Evolutionary conservation across 1,284 basidiomycete species (phyloP).

Genomic region (Kwoniella shivajii): DNA sequence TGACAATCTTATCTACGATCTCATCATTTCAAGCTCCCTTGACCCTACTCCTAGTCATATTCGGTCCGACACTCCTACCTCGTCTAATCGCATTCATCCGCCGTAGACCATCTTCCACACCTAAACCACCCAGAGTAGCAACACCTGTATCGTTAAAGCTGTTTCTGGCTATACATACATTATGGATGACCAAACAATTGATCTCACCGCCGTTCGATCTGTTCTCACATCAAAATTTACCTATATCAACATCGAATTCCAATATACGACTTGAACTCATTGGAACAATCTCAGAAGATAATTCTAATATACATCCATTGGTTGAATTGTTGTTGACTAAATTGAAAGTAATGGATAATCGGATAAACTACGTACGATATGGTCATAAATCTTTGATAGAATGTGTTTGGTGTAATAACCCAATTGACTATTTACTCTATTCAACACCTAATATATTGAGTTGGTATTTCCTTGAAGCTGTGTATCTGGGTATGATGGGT

Average conservation of each 20-base stretch:
- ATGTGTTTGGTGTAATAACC: slow-evolving; percentile 41
- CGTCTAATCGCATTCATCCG: slow-evolving; percentile 16
- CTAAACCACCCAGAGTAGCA: neutral
- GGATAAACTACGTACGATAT: slow-evolving; percentile 37
- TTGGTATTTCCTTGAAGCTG: slow-evolving; percentile 28
- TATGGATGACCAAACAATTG: slow-evolving; percentile 19
- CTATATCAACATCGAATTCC: slow-evolving; percentile 25
- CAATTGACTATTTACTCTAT: slow-evolving; percentile 33
- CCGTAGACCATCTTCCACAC: neutral
- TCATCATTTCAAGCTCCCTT: slow-evolving; percentile 21
- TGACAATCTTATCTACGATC: slow-evolving; percentile 21
- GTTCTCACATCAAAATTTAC: slow-evolving; percentile 28
- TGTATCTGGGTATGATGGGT: slow-evolving; percentile 33
- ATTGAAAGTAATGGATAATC: slow-evolving; percentile 30
- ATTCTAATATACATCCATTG: slow-evolving; percentile 10
- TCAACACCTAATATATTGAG: slow-evolving; percentile 26
- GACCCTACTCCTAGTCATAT: slow-evolving; percentile 22
- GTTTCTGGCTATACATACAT: slow-evolving; percentile 19
- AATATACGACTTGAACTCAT: slow-evolving; percentile 22
- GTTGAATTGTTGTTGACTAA: slow-evolving; percentile 31
- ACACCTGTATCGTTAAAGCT: slow-evolving; percentile 11
- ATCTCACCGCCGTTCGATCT: slow-evolving; percentile 37
- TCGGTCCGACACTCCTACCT: slow-evolving; percentile 28
- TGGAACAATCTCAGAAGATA: neutral
- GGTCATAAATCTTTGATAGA: slow-evolving; percentile 32